phyloP scores from a whole-genome alignment of 495 filamentous ascomycete species.

The Penicillium riverlandense region DNA sequence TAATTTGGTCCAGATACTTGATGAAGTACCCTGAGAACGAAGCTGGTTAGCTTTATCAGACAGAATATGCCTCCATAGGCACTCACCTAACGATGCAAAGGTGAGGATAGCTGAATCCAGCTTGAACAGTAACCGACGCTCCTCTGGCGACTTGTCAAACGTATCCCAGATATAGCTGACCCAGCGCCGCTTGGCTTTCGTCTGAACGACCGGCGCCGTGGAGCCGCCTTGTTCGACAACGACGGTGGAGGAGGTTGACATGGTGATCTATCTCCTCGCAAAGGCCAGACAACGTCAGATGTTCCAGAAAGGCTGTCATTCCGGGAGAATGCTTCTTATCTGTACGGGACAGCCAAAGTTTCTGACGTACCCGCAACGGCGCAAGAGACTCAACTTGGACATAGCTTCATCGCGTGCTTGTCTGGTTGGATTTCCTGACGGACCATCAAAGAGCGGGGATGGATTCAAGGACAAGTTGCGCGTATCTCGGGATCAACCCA shows the following conservation, averaged over 20 bases:
- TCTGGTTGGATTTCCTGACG: background rate
- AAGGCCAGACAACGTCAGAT: too few relatives aligned
- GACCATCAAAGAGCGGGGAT: background rate
- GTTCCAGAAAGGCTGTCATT: too few relatives aligned
- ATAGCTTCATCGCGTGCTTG: background rate
- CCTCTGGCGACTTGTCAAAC: slow-evolving; percentile 52
- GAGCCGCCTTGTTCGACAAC: slow-evolving; percentile 10
- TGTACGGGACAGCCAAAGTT: too few relatives aligned
- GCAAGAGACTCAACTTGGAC: too few relatives aligned
- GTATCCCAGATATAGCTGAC: slow-evolving; percentile 52
- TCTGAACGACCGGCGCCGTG: slow-evolving; percentile 10
- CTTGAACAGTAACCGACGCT: slow-evolving; percentile 54
- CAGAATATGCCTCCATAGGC: background rate
- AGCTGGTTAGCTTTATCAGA: background rate
- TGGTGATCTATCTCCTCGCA: slow-evolving; percentile 2
- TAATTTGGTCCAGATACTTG: slow-evolving; percentile 52
- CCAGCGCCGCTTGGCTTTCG: slow-evolving; percentile 26
- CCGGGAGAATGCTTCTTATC: too few relatives aligned
- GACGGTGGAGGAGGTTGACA: slow-evolving; percentile 1
- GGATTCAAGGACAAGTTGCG: too few relatives aligned
- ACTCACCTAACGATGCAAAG: slow-evolving; percentile 42
- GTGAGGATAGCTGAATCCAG: slow-evolving; percentile 49
- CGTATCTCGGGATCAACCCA: background rate
- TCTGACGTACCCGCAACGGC: too few relatives aligned
- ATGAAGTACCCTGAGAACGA: slow-evolving; percentile 43